Conservation (phyloP, 2,329 filamentous ascomycete species). For the Talaromyces sp. region DNA sequence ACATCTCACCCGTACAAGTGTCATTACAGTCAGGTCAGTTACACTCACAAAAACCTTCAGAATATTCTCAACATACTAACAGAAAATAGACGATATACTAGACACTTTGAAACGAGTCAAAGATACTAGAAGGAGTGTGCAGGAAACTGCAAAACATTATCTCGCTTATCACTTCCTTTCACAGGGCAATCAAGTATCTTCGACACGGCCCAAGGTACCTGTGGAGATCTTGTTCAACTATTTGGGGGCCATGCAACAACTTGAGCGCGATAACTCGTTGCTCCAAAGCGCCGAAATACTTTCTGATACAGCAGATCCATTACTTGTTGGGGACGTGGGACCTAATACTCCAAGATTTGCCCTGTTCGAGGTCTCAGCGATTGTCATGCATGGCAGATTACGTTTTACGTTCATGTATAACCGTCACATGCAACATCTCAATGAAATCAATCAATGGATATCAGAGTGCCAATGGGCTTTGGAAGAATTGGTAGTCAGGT, state of each 20-base stretch:
- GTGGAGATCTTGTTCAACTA: constrained; percentile 43
- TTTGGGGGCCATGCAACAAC: constrained; percentile 36
- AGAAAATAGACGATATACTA: constrained; percentile 25
- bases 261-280: constrained; percentile 41
- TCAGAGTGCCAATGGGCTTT: constrained; percentile 33
- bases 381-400: constrained; percentile 43
- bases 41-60: neutral
- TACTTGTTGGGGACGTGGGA: constrained; percentile 44
- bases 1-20: constrained; percentile 42
- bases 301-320: constrained; percentile 42
- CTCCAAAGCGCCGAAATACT: constrained; percentile 42
- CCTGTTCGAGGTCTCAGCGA: constrained; percentile 50
- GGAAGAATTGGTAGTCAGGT: constrained; percentile 21
- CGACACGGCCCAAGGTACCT: constrained; percentile 25
- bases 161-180: constrained; percentile 31
- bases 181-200: constrained; percentile 29
- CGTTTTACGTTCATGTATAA: constrained; percentile 51
- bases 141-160: constrained; percentile 33
- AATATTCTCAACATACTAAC: neutral
- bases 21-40: constrained; percentile 17
- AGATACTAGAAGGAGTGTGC: constrained; percentile 31
- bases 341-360: constrained; percentile 42
- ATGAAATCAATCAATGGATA: constrained; percentile 41
- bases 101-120: constrained; percentile 34
- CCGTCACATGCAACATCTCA: constrained; percentile 44